Base-by-base conservation (phyloP, 495 filamentous ascomycete genomes). In the Cercophora scortea region DNA sequence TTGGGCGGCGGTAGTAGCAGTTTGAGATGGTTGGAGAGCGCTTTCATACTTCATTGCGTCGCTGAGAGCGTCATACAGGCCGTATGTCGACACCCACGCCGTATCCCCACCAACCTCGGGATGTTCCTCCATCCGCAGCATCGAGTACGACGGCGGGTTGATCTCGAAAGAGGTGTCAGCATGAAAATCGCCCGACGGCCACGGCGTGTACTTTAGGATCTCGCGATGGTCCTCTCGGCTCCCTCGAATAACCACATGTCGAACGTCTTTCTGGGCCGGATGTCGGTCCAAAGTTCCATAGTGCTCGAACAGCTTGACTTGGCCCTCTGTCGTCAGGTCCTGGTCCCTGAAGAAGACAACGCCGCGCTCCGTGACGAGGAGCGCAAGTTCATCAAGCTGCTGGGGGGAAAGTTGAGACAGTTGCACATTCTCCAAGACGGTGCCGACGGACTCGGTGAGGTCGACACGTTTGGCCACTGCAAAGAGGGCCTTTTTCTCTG, bases 41-140 rank as follows among this genome's bases (percentile, higher is more conserved):
- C 5, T 45, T 33, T 8, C 13, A 35, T 18, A 57, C 51, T 57
- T 53, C 58, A 61, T 52, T n/a, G 58, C 70, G 36, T 62, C 64
- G 46, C 71, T 75, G 3, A 81, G 57, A 5, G 72, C 62, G 55
- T 81, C 76, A 50, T 78, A 81, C 0, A 78, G 61, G 1, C 75
- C 75, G 54, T 79, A 79, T 34, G 67, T 65, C 4, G 73, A 77
- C 48, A 76, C 66, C 74, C 75, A 79, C 8, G 75, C 74, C 7
- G 76, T 79, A 42, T 79, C 76, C 10, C 75, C 78, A 17, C 76
- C 76, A n/a, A 78, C 74, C 16, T 59, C 58, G 6, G 78, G 76
- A 52, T 78, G 73, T 54, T 78, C 74, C 62, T 79, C 77, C 76
- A 78, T 80, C 43, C 77, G 63, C 18, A 80, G 63, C 32, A 80